Base-by-base conservation (phyloP, 257 asterid genomes). In the Sherardia arvensis region DNA sequence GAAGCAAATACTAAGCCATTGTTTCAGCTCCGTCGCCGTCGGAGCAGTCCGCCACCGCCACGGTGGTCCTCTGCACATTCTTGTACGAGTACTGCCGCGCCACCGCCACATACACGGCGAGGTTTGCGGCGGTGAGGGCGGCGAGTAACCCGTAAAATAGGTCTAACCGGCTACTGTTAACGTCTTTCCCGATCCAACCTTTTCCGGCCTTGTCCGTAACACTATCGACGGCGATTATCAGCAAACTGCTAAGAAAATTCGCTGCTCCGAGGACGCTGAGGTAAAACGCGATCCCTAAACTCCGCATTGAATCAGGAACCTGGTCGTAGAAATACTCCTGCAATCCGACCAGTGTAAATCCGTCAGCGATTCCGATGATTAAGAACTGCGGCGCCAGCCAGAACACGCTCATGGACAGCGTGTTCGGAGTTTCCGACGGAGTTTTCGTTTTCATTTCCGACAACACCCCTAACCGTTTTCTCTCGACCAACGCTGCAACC, bases 361-460 rank as follows among this genome's bases (percentile, higher is more conserved):
- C 95, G 29, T 93, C 96, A 0, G 79, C 96, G 0, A 83, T 62
- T 1, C 95, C 96, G 18, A 90, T 74, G 15, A 84, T 80, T 3
- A 90, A 26, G 65, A 87, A 93, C 48, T 93, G 97, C 0, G 99
- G 99, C 0, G 84, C 87, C 29, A 93, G 73, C 99, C 99, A 93
- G 38, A 87, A 85, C 18, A 90, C 90, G n/a, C 89, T 90, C 95
- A 90, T 87, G 11, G 92, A 78, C 21, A 43, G 7, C 2, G 51
- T 14, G 8, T 43, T 43, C 20, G 51, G 51, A 15, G 8, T 43
- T 15, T 43, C 0, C 20, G 20, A 17, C 51, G 51, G 51, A 7
- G 29, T n/a, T 20, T 5, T 89, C 78, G 0, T 84, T 82, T 21
- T 64, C 30, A 40, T 76, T 72, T 62, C 18, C 22, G 18, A 63